phyloP scores from a whole-genome alignment of 202 grass and related monocot genomes.

The Miscanthus sacchariflorus region DNA sequence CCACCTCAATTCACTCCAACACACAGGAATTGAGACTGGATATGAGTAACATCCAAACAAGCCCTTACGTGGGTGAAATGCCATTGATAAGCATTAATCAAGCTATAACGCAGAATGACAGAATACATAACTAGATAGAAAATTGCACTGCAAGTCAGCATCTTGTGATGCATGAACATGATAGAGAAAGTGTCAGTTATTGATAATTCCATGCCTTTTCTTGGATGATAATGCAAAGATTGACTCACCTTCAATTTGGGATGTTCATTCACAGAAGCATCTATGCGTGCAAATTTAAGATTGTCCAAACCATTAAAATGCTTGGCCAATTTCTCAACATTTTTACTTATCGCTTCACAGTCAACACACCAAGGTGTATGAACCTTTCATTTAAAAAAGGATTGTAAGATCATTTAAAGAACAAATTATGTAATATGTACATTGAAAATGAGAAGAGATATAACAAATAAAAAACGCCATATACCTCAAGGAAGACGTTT shows the following conservation, averaged over 20 bases:
- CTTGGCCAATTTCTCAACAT: conserved; percentile 80
- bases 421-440: conserved; percentile 8
- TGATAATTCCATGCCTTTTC: background rate
- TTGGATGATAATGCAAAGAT: conserved; percentile 21
- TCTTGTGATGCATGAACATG: background rate
- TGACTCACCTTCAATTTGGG: conserved; percentile 84
- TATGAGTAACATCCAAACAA: background rate
- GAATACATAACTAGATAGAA: conserved; percentile 21
- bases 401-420: conserved; percentile 24
- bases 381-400: conserved; percentile 58
- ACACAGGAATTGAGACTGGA: background rate
- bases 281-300: conserved; percentile 88
- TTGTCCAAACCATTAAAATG: conserved; percentile 74
- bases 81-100: background rate
- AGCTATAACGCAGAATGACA: conserved; percentile 2
- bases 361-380: conserved; percentile 86
- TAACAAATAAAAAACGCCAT: conserved; percentile 19
- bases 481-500: conserved; percentile 88
- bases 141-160: background rate
- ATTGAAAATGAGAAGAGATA: conserved; percentile 30
- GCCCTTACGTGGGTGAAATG: background rate
- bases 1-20: background rate
- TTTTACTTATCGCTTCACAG: conserved; percentile 79
- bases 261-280: conserved; percentile 98
- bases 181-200: background rate